Evolutionary conservation across 1,284 basidiomycete genomes (phyloP).

Genomic region (Cystobasidium slooffiae): DNA sequence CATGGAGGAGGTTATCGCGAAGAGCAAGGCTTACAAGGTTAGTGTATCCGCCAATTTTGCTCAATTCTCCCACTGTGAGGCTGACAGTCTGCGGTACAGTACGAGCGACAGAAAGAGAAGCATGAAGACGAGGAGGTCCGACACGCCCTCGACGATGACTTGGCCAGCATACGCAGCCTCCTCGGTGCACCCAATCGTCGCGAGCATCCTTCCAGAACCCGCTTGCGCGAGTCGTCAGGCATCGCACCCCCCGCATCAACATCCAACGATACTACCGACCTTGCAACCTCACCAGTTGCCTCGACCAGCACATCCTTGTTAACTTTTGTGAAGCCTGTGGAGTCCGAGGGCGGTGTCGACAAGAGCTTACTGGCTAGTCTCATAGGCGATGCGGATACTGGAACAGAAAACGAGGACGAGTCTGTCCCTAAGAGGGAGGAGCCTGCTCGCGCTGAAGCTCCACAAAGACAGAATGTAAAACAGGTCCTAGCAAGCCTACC

Average conservation of each 20-base stretch:
- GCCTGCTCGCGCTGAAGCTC: too few species aligned
- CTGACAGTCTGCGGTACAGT: slow-evolving; percentile 60
- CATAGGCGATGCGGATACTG: slow-evolving; percentile 44
- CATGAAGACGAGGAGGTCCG: slow-evolving; percentile 85
- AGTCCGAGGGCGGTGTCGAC: slow-evolving; percentile 50
- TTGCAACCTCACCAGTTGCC: not conserved
- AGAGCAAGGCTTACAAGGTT: slow-evolving; percentile 94
- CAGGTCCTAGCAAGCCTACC: slow-evolving; percentile 22
- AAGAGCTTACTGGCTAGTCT: slow-evolving; percentile 52
- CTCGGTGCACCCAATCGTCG: slow-evolving; percentile 62
- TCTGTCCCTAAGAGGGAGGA: too few species aligned
- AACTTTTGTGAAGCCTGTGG: slow-evolving; percentile 45
- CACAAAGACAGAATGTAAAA: not conserved
- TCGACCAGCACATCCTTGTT: slow-evolving; percentile 44
- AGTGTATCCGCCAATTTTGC: not conserved
- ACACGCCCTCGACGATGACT: slow-evolving; percentile 84
- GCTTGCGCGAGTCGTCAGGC: slow-evolving; percentile 35
- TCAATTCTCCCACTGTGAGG: not conserved
- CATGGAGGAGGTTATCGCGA: slow-evolving; percentile 97
- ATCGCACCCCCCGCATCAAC: not conserved
- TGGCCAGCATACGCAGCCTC: slow-evolving; percentile 78
- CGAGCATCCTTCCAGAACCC: slow-evolving; percentile 5
- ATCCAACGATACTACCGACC: not conserved
- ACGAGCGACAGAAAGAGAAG: slow-evolving; percentile 82
- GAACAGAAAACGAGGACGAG: too few species aligned